Percentiles rank a stretch among this genome's conserved stretches.
Conservation (phyloP, 495 filamentous ascomycete genomes). For the Penicillium antarcticum region DNA sequence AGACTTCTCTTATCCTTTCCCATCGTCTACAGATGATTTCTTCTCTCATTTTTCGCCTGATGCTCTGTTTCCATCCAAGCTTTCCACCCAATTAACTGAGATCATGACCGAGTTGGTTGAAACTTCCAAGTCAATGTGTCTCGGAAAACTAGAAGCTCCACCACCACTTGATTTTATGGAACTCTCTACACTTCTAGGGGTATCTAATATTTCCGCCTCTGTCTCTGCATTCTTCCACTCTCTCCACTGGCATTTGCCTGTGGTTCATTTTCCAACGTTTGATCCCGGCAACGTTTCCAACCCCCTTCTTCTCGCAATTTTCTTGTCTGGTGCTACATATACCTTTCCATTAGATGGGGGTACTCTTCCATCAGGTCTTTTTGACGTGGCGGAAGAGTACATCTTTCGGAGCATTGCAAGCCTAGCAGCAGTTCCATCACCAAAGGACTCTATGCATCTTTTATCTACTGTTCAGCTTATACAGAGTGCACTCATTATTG, state of each 20-base stretch:
- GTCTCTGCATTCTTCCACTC: slow-evolving; percentile 40
- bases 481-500: slow-evolving; percentile 36
- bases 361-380: slow-evolving; percentile 22
- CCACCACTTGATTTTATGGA: slow-evolving; percentile 20
- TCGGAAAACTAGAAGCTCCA: not conserved
- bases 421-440: slow-evolving; percentile 11
- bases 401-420: slow-evolving; percentile 31
- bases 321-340: slow-evolving; percentile 33
- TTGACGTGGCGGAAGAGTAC: slow-evolving; percentile 38
- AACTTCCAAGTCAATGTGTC: slow-evolving; percentile 31
- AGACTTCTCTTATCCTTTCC: slow-evolving; percentile 14
- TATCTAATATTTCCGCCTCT: slow-evolving; percentile 30
- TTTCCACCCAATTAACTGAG: slow-evolving; percentile 29
- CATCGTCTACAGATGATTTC: slow-evolving; percentile 13
- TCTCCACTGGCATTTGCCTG: slow-evolving; percentile 37
- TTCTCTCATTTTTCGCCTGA: slow-evolving; percentile 19
- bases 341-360: slow-evolving; percentile 21
- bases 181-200: slow-evolving; percentile 24
- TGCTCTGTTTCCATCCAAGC: slow-evolving; percentile 22
- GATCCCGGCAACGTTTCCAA: slow-evolving; percentile 34
- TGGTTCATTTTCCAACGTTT: slow-evolving; percentile 40
- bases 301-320: slow-evolving; percentile 32
- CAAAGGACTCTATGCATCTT: slow-evolving; percentile 8
- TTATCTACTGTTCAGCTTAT: slow-evolving; percentile 26
- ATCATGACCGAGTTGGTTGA: slow-evolving; percentile 29